Percentiles rank a stretch among this genome's conserved stretches.
phyloP scores from a whole-genome alignment of 176 grass and related monocot genomes.

The Elymus sibiricus region DNA sequence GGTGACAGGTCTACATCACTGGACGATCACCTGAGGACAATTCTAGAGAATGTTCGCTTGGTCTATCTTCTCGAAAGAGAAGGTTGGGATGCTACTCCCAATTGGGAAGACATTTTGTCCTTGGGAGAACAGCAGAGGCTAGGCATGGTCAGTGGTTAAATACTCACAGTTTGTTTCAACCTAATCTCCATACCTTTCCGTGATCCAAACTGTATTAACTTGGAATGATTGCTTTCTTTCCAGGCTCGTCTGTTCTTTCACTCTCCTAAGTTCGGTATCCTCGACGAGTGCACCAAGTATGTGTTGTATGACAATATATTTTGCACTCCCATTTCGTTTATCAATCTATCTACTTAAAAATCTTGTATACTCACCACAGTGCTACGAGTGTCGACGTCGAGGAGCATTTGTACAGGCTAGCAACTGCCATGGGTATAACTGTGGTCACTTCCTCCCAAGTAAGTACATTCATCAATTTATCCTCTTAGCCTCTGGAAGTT shows the following conservation, averaged over 20 bases:
- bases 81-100: constrained; percentile 94
- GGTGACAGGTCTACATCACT: constrained; percentile 47
- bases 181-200: not conserved
- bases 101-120: constrained; percentile 95
- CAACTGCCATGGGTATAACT: constrained; percentile 89
- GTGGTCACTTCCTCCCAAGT: constrained; percentile 97
- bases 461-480: constrained; percentile 4
- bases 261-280: constrained; percentile 81
- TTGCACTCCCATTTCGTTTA: not conserved
- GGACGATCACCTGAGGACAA: constrained; percentile 76
- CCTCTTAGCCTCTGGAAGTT: not conserved
- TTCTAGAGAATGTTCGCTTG: constrained; percentile 85
- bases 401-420: constrained; percentile 93
- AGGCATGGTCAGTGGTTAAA: constrained; percentile 74
- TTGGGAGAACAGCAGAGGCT: constrained; percentile 97
- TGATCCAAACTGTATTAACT: not conserved
- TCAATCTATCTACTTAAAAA: constrained; percentile 23
- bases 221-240: constrained; percentile 20
- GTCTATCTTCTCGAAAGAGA: constrained; percentile 97
- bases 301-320: not conserved
- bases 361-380: constrained; percentile 37
- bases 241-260: constrained; percentile 98
- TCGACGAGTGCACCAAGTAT: constrained; percentile 99
- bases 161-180: not conserved
- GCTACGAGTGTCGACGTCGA: constrained; percentile 96